Evolutionary conservation across 1,284 basidiomycete species (phyloP), one percentile per base, ranked within the genome.

Genomic region (Phellopilus nigrolimitatus): DNA sequence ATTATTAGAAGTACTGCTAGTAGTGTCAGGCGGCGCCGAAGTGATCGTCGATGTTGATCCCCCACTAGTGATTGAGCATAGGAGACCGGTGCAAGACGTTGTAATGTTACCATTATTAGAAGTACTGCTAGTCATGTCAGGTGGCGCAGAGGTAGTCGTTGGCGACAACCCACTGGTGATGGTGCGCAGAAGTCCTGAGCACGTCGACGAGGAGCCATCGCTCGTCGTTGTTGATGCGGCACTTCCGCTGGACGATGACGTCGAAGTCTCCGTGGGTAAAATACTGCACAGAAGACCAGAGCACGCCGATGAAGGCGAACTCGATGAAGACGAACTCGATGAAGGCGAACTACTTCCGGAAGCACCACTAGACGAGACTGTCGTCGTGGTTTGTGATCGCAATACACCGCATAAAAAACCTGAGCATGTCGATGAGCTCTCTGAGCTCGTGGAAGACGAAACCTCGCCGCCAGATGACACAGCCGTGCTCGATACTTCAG

Each of bases 161-260:
- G 49, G 36, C 10, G 33, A 28, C 3, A 21, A 13, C 12, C 15
- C 27, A n/a, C 25, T 45, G 17, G 50, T 56, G 19, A 44, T 52
- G 13, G 46, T 38, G 27, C 34, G 39, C 46, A 34, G 52, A 22
- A 50, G 47, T 13, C 54, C 50, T 12, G 38, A 44, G 38, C 46
- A 37, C 7, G 25, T 43, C 22, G 53, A 45, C 19, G 45, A 40
- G n/a, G n/a, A n/a, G 24, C 43, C 43, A 19, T 21, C 13, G 21
- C 13, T n/a, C 9, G 44, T 24, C 15, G 43, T 30, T 8, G 44
- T 15, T 9, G 44, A 13, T 10, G 44, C 8, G 17, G n/a, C n/a
- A n/a, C 4, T 13, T 24, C 1, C 37, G 24, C 47, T 49, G 9
- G 44, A 33, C 12, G 44, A n/a, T 21, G 28, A 15, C 9, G 28